Conservation (phyloP, 768 basidiomycete genomes). For the Calocera viscosa region DNA sequence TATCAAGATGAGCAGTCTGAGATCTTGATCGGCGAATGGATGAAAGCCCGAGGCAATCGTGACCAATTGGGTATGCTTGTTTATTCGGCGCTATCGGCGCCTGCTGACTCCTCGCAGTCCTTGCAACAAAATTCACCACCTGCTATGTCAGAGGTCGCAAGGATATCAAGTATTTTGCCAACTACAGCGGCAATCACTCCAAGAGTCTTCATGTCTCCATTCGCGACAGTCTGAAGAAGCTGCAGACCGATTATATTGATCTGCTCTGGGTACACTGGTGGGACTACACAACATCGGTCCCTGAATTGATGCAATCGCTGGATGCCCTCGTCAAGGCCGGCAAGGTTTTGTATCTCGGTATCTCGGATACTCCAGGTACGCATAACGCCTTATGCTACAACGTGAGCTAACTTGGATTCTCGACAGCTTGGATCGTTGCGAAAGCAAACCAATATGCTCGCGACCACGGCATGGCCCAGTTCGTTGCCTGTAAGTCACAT, state of each 20-base stretch:
- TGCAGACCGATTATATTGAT: slow-evolving; percentile 38
- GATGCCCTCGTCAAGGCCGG: slow-evolving; percentile 40
- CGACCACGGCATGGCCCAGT: slow-evolving; percentile 39
- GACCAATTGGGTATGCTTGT: slow-evolving; percentile 38
- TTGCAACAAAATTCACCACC: slow-evolving; percentile 22
- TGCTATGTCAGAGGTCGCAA: neutral
- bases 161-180: slow-evolving; percentile 13
- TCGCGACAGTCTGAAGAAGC: slow-evolving; percentile 35
- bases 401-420: neutral
- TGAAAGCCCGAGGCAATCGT: slow-evolving; percentile 31
- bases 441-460: slow-evolving; percentile 41
- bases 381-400: slow-evolving; percentile 21
- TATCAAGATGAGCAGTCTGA: slow-evolving; percentile 50
- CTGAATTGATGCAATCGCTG: slow-evolving; percentile 45
- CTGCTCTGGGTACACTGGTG: slow-evolving; percentile 38
- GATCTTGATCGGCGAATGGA: slow-evolving; percentile 41
- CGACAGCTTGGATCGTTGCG: slow-evolving; percentile 37
- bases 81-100: neutral
- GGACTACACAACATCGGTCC: slow-evolving; percentile 42
- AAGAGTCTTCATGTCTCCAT: slow-evolving; percentile 36
- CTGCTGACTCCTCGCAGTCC: neutral
- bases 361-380: slow-evolving; percentile 24
- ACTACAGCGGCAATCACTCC: slow-evolving; percentile 38
- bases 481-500: slow-evolving; percentile 29
- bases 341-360: slow-evolving; percentile 36